Conservation (phyloP, 371 early-diverging fungal species). For the Mucor ambiguus region DNA sequence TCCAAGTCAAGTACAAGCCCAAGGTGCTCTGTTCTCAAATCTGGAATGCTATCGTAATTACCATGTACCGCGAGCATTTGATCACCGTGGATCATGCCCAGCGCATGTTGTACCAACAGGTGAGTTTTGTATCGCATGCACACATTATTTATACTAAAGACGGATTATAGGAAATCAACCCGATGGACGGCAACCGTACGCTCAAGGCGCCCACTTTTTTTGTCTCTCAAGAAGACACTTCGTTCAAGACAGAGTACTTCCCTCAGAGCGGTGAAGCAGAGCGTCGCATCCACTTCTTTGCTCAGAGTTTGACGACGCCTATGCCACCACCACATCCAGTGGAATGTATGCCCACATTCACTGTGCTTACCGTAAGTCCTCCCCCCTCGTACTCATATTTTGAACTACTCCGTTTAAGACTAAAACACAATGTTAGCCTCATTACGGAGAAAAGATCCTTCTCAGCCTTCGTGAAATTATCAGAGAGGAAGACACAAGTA, state of each 20-base stretch:
- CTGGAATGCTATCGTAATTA: constrained; percentile 89
- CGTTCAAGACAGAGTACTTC: constrained; percentile 78
- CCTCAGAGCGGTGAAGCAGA: constrained; percentile 83
- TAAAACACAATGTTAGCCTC: constrained; percentile 55
- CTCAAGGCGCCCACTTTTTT: constrained; percentile 86
- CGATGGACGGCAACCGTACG: constrained; percentile 69
- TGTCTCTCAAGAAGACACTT: constrained; percentile 81
- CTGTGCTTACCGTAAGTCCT: constrained; percentile 75
- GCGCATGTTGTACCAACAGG: constrained; percentile 80
- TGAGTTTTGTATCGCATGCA: constrained; percentile 31
- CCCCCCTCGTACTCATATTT: too few species aligned
- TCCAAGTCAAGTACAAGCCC: constrained; percentile 73
- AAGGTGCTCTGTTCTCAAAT: constrained; percentile 81
- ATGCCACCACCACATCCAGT: constrained; percentile 86
- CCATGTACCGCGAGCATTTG: constrained; percentile 87
- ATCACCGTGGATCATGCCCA: constrained; percentile 81
- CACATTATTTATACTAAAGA: background rate
- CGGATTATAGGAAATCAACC: constrained; percentile 38
- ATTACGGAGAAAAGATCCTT: constrained; percentile 88
- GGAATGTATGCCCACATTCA: constrained; percentile 86
- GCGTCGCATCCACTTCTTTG: constrained; percentile 87
- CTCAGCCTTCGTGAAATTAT: constrained; percentile 84
- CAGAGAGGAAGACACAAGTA: constrained; percentile 81
- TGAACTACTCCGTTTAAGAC: background rate
- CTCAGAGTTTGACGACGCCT: constrained; percentile 84